Conservation (phyloP, 2,329 filamentous ascomycete species). For the Cladosporium sp. region DNA sequence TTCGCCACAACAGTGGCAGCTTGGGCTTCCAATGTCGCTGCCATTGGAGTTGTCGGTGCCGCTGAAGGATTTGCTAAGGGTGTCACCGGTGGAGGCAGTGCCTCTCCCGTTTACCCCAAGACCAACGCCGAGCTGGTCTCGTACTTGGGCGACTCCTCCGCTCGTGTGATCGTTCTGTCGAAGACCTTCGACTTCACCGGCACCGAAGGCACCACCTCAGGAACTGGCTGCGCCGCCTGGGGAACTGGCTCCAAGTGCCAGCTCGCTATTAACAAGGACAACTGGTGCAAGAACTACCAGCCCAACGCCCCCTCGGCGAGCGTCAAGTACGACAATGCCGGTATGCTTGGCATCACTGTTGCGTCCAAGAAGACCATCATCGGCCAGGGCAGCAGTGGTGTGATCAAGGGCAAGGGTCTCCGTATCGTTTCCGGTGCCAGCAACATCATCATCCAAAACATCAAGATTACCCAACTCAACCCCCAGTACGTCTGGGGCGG, state of each 20-base stretch:
- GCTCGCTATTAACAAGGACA: slow-evolving; percentile 58
- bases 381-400: slow-evolving; percentile 38
- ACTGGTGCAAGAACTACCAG: slow-evolving; percentile 56
- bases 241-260: slow-evolving; percentile 58
- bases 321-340: slow-evolving; percentile 37
- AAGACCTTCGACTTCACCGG: slow-evolving; percentile 54
- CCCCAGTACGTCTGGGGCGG: slow-evolving; percentile 37
- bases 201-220: slow-evolving; percentile 53
- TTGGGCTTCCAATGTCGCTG: slow-evolving; percentile 9
- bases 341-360: slow-evolving; percentile 31
- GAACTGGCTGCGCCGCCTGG: slow-evolving; percentile 43
- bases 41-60: slow-evolving; percentile 16
- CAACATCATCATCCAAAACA: slow-evolving; percentile 54
- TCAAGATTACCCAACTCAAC: slow-evolving; percentile 36
- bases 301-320: slow-evolving; percentile 45
- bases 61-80: slow-evolving; percentile 50
- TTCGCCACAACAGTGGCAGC: slow-evolving; percentile 9
- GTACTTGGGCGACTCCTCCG: slow-evolving; percentile 56
- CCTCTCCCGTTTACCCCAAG: slow-evolving; percentile 54
- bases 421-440: slow-evolving; percentile 37
- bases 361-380: slow-evolving; percentile 42
- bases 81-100: slow-evolving; percentile 59
- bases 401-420: slow-evolving; percentile 44
- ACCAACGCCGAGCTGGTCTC: slow-evolving; percentile 54
- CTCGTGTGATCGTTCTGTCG: slow-evolving; percentile 60